Conservation (phyloP, 441 rosid genomes). For the Mallotus repandus region DNA sequence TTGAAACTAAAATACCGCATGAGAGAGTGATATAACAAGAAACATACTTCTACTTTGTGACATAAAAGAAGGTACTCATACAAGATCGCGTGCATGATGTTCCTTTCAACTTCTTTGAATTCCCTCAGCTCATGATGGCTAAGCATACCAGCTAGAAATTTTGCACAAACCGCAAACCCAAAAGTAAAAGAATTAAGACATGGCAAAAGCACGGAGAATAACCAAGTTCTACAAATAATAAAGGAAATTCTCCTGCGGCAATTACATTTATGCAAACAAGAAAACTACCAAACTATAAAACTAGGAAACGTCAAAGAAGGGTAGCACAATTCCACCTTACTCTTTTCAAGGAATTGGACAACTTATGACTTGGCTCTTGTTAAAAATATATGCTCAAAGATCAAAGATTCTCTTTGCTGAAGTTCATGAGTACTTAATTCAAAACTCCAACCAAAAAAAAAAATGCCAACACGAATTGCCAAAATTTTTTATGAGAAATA, state of each 20-base stretch:
- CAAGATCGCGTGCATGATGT: slow-evolving; percentile 44
- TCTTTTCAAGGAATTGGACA: background rate
- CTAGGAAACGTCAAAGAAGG: background rate
- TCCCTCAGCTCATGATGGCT: slow-evolving; percentile 35
- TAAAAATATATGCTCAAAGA: background rate
- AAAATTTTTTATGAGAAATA: too few relatives aligned
- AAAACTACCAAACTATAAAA: background rate
- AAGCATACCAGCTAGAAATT: slow-evolving; percentile 35
- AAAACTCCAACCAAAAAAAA: background rate
- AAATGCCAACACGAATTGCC: background rate
- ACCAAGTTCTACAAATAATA: background rate
- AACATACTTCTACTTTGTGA: slow-evolving; percentile 45
- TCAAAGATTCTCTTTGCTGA: background rate
- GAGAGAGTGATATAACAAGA: background rate
- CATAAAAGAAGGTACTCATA: slow-evolving; percentile 54
- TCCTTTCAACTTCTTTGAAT: slow-evolving; percentile 35
- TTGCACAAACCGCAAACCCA: slow-evolving; percentile 34
- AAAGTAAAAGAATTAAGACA: background rate
- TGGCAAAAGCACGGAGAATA: background rate
- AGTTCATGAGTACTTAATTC: background rate
- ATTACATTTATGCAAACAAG: background rate
- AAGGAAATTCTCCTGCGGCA: background rate
- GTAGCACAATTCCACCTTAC: background rate
- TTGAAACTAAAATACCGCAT: background rate
- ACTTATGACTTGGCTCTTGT: background rate